phyloP scores from a whole-genome alignment of 345 rosid species.

The Citrus mangshanensis region DNA sequence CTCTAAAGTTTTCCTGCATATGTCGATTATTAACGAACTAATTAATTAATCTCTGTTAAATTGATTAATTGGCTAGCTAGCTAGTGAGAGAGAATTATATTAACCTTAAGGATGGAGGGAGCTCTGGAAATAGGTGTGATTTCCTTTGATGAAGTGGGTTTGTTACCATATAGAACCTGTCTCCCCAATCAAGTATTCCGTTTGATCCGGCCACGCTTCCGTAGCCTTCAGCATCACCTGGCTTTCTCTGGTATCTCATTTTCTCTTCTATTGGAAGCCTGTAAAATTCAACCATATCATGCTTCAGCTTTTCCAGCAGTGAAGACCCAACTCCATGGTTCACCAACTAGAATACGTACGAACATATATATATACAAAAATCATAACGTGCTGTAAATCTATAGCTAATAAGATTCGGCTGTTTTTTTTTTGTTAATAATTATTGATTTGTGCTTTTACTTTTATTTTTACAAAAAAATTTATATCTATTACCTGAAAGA shows the following conservation, averaged over 20 bases:
- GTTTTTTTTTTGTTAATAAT: no score
- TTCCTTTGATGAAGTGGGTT: conserved; percentile 28
- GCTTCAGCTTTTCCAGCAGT: conserved; percentile 17
- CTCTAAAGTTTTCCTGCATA: not conserved
- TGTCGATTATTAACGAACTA: not conserved
- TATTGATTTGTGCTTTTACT: no score
- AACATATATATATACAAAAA: not conserved
- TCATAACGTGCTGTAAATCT: not conserved
- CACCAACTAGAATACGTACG: conserved; percentile 21
- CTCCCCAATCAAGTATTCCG: conserved; percentile 36
- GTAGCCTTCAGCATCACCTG: conserved; percentile 29
- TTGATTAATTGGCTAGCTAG: not conserved
- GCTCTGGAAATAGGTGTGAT: conserved; percentile 36
- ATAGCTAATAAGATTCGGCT: not conserved
- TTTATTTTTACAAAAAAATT: no score
- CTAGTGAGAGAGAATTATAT: not conserved
- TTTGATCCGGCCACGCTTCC: not conserved
- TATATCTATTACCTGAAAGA: conserved; percentile 30
- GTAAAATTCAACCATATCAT: conserved; percentile 23
- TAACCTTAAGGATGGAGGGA: conserved; percentile 37
- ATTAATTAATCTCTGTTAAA: not conserved
- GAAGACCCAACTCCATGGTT: conserved; percentile 31
- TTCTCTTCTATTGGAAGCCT: conserved; percentile 32
- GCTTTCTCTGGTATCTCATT: conserved; percentile 22
- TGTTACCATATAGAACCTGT: conserved; percentile 24